A percentile compares a stretch with the other conserved stretches of the same genome.
These are phyloP conservation scores for Trichosphaerium sp. DNA, from an alignment of 78 protist genomes.

Conservation along the genomic window DNA sequence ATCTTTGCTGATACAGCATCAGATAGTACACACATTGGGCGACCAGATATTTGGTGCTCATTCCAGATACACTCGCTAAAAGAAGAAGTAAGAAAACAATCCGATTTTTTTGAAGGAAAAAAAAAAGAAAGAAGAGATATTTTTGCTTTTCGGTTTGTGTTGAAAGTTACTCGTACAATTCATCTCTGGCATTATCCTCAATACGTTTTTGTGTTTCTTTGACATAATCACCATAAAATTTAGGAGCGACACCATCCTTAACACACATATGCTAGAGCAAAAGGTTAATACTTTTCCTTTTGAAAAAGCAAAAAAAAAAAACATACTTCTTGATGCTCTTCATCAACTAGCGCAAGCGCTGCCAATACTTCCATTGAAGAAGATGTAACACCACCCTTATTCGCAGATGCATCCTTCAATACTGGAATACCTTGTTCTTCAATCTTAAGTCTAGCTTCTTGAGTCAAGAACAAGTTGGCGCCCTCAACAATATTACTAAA, in stretches of 20 bases:
- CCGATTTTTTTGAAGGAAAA: too few species aligned
- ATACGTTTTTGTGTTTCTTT: conserved; percentile 40
- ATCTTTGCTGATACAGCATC: conserved; percentile 55
- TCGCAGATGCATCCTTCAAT: conserved; percentile 74
- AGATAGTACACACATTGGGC: conserved; percentile 24
- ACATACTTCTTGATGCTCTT: conserved; percentile 16
- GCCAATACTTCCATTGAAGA: conserved; percentile 75
- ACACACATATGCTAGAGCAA: conserved; percentile 47
- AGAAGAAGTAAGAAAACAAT: neutral
- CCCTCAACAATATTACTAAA: conserved; percentile 82
- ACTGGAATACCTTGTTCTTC: conserved; percentile 72
- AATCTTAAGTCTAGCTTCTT: conserved; percentile 63
- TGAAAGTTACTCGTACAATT: conserved; percentile 9
- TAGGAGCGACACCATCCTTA: conserved; percentile 31
- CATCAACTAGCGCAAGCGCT: conserved; percentile 59
- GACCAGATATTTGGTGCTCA: conserved; percentile 24
- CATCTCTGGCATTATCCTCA: conserved; percentile 60
- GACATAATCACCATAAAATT: conserved; percentile 55
- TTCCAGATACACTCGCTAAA: conserved; percentile 69
- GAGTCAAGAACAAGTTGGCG: conserved; percentile 81
- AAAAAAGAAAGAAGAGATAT: neutral
- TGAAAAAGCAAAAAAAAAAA: neutral
- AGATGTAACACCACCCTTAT: conserved; percentile 86
- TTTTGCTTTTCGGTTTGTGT: neutral
- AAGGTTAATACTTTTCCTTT: neutral